Evolutionary conservation across 1,284 basidiomycete species (phyloP), one percentile per base, ranked within the genome.

Genomic region (Sporisorium sorghi): DNA sequence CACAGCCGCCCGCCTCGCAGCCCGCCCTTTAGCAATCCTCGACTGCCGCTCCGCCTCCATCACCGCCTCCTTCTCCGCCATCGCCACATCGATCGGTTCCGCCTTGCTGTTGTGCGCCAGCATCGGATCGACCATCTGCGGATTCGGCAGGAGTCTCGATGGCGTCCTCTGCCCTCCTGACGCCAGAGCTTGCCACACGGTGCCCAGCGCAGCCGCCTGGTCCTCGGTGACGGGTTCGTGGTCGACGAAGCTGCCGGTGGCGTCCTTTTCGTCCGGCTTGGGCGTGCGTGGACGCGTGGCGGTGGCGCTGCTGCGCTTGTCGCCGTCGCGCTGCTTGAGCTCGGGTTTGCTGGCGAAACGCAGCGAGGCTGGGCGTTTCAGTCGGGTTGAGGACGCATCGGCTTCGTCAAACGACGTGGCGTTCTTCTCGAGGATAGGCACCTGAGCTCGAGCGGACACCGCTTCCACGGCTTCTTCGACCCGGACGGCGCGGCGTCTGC

Each of bases 81-180:
- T 69, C 2, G 35, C 52, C 2, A 42, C 42, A 30, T 74, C 66
- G 52, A 77, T 63, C 17, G 49, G 58, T 32, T 58, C 50, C 9
- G 71, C 77, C 19, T 66, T 61, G 12, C 56, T 58, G 28, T 79
- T 64, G 52, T 79, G 65, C 17, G 61, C 62, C 37, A 79, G 59
- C 64, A 79, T 65, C 1, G 77, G 77, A 58, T 80, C 77, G 32
- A 80, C 60, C 26, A 55, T 47, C 40, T 80, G 74, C n/a, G 78
- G 78, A 21, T 80, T 80, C 8, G 78, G 78, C 9, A 80, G 58
- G 10, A 80, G 44, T 4, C 61, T 23, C 3, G 72, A 74, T 11
- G 64, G 50, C 28, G 65, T 73, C 32, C 65, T 46, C 19, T 58
- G 56, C n/a, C n/a, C n/a, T 0, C 60, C 60, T 7, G 62, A 57